phyloP scores from a whole-genome alignment of 805 yeast species.

The Yamadazyma tumulicola region DNA sequence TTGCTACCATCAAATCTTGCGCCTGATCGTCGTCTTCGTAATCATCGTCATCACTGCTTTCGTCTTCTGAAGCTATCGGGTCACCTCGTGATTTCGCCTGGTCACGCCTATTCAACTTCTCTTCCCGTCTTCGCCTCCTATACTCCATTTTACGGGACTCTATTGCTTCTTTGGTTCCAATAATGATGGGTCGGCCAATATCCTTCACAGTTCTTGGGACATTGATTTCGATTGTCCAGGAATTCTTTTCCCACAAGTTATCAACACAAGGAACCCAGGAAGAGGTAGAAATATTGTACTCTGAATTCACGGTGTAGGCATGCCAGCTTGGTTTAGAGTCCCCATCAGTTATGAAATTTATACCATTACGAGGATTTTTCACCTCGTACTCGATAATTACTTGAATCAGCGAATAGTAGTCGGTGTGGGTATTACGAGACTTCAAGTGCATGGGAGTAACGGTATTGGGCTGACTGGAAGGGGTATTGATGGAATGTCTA shows the following conservation, averaged over 20 bases:
- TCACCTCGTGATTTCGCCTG: slow-evolving; percentile 3
- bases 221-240: slow-evolving; percentile 89
- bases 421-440: slow-evolving; percentile 31
- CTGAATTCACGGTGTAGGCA: slow-evolving; percentile 80
- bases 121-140: slow-evolving; percentile 10
- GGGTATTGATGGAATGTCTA: slow-evolving; percentile 21
- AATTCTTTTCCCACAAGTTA: slow-evolving; percentile 77
- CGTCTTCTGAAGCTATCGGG: slow-evolving; percentile 23
- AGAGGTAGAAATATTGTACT: slow-evolving; percentile 75
- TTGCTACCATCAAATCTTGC: slow-evolving; percentile 58
- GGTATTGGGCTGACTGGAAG: slow-evolving; percentile 25
- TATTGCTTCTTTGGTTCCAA: slow-evolving; percentile 31
- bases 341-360: slow-evolving; percentile 66
- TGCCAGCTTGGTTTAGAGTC: slow-evolving; percentile 56
- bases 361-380: slow-evolving; percentile 66
- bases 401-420: slow-evolving; percentile 65
- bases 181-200: slow-evolving; percentile 48
- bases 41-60: slow-evolving; percentile 20
- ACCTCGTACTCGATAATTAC: slow-evolving; percentile 66
- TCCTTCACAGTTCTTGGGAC: slow-evolving; percentile 79
- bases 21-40: slow-evolving; percentile 44
- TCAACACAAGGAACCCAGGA: slow-evolving; percentile 99
- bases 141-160: slow-evolving; percentile 11
- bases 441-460: slow-evolving; percentile 35
- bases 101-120: slow-evolving; percentile 2